These are phyloP conservation scores for Torulaspora indica DNA, from an alignment of 805 yeast species.

Conservation along the genomic window DNA sequence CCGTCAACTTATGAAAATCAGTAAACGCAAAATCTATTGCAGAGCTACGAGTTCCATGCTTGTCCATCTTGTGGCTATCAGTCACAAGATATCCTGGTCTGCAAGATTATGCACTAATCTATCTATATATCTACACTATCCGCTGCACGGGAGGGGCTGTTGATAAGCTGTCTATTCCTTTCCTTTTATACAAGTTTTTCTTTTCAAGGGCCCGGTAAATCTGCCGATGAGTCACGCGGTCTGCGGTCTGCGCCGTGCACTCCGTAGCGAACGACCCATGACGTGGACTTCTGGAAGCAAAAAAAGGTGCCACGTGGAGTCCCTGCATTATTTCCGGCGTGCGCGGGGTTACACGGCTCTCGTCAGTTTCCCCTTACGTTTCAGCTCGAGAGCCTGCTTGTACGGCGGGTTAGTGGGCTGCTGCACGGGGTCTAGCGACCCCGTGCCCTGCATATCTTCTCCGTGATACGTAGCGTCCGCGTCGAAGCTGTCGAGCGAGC, in stretches of 20 bases:
- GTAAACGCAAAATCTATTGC: constrained; percentile 7
- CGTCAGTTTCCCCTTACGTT: constrained; percentile 61
- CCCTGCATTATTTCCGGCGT: no score
- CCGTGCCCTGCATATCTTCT: constrained; percentile 11
- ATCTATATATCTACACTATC: no score
- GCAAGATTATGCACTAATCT: neutral
- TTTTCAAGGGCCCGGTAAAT: no score
- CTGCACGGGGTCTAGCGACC: constrained; percentile 87
- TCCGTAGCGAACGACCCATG: neutral
- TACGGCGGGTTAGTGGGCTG: constrained; percentile 97
- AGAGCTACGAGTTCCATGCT: neutral
- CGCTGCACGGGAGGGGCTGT: no score
- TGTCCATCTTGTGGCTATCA: neutral
- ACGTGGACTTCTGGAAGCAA: neutral
- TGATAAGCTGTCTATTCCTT: neutral
- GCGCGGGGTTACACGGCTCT: constrained; percentile 22
- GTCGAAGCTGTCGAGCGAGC: constrained; percentile 81
- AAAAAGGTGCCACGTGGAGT: neutral
- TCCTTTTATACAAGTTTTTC: neutral
- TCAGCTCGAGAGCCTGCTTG: constrained; percentile 83
- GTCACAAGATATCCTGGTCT: neutral
- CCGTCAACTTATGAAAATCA: constrained; percentile 50
- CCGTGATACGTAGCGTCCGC: constrained; percentile 85
- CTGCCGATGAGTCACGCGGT: no score
- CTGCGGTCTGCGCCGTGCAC: neutral